These are phyloP conservation scores for Penicillium verrucosum DNA, from an alignment of 2,329 filamentous ascomycete species.

Conservation along the genomic window DNA sequence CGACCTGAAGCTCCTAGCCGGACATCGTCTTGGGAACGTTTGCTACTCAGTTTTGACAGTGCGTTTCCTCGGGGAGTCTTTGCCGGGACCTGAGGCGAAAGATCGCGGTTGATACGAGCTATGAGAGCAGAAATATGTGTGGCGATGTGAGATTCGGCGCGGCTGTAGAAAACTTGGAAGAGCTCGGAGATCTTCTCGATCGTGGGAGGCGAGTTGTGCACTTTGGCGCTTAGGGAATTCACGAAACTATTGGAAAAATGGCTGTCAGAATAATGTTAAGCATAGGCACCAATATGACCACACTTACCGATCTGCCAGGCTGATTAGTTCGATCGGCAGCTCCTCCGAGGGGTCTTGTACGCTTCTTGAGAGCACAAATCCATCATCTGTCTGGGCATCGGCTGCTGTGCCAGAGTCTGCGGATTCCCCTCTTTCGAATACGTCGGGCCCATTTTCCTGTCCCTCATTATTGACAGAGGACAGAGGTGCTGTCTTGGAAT, in stretches of 20 bases:
- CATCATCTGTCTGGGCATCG: constrained; percentile 32
- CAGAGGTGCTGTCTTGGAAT: constrained; percentile 22
- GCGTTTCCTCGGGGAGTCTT: constrained; percentile 56
- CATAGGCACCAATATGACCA: not conserved
- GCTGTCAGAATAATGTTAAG: not conserved
- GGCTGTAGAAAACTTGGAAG: constrained; percentile 91
- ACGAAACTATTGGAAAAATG: constrained; percentile 65
- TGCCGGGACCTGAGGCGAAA: constrained; percentile 57
- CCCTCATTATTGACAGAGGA: constrained; percentile 22
- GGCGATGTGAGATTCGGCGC: constrained; percentile 75
- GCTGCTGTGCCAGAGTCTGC: constrained; percentile 31
- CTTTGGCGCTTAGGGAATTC: constrained; percentile 81
- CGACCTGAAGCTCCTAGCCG: constrained; percentile 53
- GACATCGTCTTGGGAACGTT: constrained; percentile 33
- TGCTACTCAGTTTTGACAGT: constrained; percentile 53
- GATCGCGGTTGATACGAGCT: constrained; percentile 68
- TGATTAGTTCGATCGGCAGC: constrained; percentile 88
- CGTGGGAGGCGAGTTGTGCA: constrained; percentile 77
- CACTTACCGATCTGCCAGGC: constrained; percentile 76
- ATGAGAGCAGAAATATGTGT: constrained; percentile 82
- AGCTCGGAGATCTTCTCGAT: constrained; percentile 79
- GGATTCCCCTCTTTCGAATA: constrained; percentile 45
- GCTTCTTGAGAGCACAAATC: constrained; percentile 34
- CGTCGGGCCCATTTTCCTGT: constrained; percentile 32
- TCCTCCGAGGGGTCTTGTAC: constrained; percentile 73